Evolutionary conservation across 2,329 filamentous ascomycete genomes (phyloP).

Genomic region (Paracoccidioides lutzii): DNA sequence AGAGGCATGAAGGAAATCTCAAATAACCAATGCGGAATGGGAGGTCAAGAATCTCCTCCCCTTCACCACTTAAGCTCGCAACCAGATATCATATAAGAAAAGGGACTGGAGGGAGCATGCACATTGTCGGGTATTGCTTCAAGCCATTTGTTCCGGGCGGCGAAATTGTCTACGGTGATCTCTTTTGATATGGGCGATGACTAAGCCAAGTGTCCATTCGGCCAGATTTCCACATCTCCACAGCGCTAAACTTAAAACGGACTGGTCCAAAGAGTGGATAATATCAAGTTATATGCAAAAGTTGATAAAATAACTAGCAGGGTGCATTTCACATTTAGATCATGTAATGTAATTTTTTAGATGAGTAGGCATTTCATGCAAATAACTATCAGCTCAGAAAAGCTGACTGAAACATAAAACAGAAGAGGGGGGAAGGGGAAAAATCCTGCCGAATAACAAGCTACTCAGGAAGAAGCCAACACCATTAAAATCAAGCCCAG

Average conservation of each 20-base stretch:
- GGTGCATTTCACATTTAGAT: too few relatives aligned
- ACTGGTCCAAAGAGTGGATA: too few relatives aligned
- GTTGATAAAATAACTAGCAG: background rate
- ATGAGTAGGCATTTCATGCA: background rate
- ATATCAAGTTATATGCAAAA: background rate
- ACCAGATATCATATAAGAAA: background rate
- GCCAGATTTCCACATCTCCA: background rate
- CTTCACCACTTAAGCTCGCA: background rate
- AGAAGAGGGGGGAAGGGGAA: background rate
- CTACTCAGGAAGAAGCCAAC: background rate
- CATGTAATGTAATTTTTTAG: too few relatives aligned
- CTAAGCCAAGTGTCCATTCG: background rate
- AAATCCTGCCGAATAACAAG: background rate
- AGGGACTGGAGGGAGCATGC: background rate
- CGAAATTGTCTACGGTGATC: background rate
- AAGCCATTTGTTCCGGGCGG: background rate
- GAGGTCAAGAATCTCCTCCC: background rate
- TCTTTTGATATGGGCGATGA: background rate
- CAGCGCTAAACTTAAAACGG: background rate
- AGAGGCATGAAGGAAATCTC: background rate
- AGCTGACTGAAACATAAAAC: background rate
- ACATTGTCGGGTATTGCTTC: background rate
- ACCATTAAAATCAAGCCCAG: constrained; percentile 2
- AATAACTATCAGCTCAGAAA: background rate
- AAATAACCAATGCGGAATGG: background rate